Evolutionary conservation across 805 yeast species (phyloP).

Genomic region (Barnettozyma vustinii): DNA sequence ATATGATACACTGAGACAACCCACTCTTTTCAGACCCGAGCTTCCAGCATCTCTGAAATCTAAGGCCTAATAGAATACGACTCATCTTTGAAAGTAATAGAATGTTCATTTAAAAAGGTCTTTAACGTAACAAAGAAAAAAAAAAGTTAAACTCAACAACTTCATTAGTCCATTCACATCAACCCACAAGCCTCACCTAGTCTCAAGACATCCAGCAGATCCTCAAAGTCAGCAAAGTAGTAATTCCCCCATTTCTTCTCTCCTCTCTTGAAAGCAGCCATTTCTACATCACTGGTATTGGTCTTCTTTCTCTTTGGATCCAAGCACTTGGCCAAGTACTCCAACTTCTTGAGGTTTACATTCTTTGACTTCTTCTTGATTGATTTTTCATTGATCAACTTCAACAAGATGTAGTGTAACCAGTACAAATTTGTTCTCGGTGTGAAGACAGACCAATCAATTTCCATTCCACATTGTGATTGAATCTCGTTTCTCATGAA

Average conservation of each 20-base stretch:
- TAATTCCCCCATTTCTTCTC: slow-evolving; percentile 16
- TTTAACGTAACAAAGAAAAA: background rate
- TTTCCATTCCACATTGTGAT: slow-evolving; percentile 17
- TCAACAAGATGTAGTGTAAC: slow-evolving; percentile 57
- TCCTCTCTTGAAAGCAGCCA: slow-evolving; percentile 15
- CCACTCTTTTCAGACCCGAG: background rate
- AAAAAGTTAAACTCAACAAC: background rate
- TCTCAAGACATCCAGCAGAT: slow-evolving; percentile 21
- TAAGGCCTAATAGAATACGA: background rate
- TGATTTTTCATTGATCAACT: slow-evolving; percentile 39
- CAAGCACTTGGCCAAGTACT: slow-evolving; percentile 28
- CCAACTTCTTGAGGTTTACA: slow-evolving; percentile 23
- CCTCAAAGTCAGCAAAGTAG: slow-evolving; percentile 23
- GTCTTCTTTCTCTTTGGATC: slow-evolving; percentile 30
- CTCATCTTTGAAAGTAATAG: background rate
- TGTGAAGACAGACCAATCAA: slow-evolving; percentile 43
- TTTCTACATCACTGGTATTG: slow-evolving; percentile 9
- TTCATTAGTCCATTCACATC: background rate
- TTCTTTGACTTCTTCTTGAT: slow-evolving; percentile 23
- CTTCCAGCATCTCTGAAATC: background rate
- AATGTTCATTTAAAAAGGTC: background rate
- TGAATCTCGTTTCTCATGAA: slow-evolving; percentile 39
- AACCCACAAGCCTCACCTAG: slow-evolving; percentile 11
- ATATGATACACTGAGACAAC: slow-evolving; percentile 1
- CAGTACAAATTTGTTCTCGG: slow-evolving; percentile 55